Conservation (phyloP, 2,329 filamentous ascomycete species). For the Botryotinia globosa region DNA sequence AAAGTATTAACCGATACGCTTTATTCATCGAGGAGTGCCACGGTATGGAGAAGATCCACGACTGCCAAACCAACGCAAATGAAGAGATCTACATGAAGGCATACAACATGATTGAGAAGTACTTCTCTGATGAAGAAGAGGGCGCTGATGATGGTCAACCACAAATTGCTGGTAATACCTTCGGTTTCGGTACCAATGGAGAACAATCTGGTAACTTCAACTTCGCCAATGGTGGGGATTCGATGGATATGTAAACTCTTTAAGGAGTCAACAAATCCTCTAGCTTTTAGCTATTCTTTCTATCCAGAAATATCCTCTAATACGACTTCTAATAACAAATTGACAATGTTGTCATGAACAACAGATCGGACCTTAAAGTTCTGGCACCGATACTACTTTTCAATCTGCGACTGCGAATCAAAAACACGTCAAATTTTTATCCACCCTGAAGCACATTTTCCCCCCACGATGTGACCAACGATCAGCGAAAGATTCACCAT, state of each 20-base stretch:
- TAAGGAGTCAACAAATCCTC: constrained; percentile 24
- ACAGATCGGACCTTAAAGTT: constrained; percentile 19
- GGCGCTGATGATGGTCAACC: constrained; percentile 69
- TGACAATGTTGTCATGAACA: constrained; percentile 25
- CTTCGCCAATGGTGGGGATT: constrained; percentile 76
- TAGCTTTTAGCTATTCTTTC: constrained; percentile 25
- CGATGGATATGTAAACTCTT: constrained; percentile 67
- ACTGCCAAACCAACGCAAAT: constrained; percentile 99
- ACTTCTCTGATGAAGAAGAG: constrained; percentile 98
- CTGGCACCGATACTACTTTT: constrained; percentile 19
- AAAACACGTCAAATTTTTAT: constrained; percentile 19
- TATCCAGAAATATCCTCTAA: constrained; percentile 23
- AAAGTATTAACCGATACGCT: constrained; percentile 92
- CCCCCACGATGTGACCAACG: constrained; percentile 36
- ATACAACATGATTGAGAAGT: constrained; percentile 99
- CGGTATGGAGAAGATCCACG: constrained; percentile 99
- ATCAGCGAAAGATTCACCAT: constrained; percentile 42
- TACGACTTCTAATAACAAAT: constrained; percentile 35
- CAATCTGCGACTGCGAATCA: constrained; percentile 24
- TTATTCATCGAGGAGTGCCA: constrained; percentile 98
- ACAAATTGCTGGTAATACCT: constrained; percentile 64
- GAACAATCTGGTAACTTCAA: constrained; percentile 87
- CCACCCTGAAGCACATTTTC: constrained; percentile 23
- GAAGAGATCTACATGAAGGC: constrained; percentile 99
- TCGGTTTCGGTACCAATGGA: constrained; percentile 71